Evolutionary conservation across 2,329 filamentous ascomycete genomes (phyloP).

Genomic region (Talaromyces sp.): DNA sequence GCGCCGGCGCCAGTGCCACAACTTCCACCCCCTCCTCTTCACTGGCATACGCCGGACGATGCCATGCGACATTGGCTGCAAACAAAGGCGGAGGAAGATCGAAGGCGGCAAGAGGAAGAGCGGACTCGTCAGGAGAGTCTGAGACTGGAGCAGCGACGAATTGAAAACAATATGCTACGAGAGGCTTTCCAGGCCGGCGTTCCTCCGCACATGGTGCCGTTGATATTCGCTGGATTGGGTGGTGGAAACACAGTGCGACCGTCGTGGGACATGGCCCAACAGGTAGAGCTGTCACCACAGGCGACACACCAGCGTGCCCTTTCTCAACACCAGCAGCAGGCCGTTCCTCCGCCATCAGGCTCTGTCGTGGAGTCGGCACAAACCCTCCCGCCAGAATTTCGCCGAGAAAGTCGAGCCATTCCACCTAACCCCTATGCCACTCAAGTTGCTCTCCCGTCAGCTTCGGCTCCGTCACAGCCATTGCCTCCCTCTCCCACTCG

Average conservation of each 20-base stretch:
- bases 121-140: slow-evolving; percentile 58
- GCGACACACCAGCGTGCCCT: slow-evolving; percentile 14
- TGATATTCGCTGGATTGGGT: slow-evolving; percentile 69
- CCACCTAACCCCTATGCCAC: slow-evolving; percentile 29
- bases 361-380: slow-evolving; percentile 15
- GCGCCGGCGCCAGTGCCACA: slow-evolving; percentile 43
- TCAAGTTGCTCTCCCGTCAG: slow-evolving; percentile 14
- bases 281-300: slow-evolving; percentile 44
- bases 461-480: slow-evolving; percentile 17
- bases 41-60: slow-evolving; percentile 62
- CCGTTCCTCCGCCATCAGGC: slow-evolving; percentile 17
- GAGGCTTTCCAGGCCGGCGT: slow-evolving; percentile 65
- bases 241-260: slow-evolving; percentile 57
- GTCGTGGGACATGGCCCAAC: slow-evolving; percentile 63
- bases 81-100: slow-evolving; percentile 68
- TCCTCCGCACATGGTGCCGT: slow-evolving; percentile 66
- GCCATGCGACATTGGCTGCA: slow-evolving; percentile 66
- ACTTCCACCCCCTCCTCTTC: slow-evolving; percentile 59
- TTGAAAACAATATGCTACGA: slow-evolving; percentile 67
- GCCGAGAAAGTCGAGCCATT: slow-evolving; percentile 27
- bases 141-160: slow-evolving; percentile 64
- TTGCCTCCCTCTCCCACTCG: slow-evolving; percentile 17
- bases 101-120: slow-evolving; percentile 62
- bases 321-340: slow-evolving; percentile 24
- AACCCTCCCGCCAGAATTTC: slow-evolving; percentile 16